Evolutionary conservation across 2,329 filamentous ascomycete genomes (phyloP), one percentile per base, ranked within the genome.

Genomic region (Penicillium sp.): DNA sequence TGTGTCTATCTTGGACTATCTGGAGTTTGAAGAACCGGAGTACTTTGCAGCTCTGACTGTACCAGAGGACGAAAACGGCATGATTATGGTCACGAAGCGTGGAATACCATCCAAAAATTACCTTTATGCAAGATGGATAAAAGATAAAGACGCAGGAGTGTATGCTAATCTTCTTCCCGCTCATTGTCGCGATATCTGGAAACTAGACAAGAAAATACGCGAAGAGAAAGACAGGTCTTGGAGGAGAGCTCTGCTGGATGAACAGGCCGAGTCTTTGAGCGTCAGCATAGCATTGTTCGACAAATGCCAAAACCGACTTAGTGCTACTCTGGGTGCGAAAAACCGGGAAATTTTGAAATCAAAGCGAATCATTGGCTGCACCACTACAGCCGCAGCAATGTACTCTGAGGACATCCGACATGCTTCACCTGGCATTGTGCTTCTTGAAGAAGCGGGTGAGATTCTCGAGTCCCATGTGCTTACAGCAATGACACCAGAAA

Each of bases 391-490:
- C 0, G 88, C 88, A 0, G 86, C 89, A 0, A 90, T 80, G 72
- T 82, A 88, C 50, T 73, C 78, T 0, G 72, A 80, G 0, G 75
- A 83, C 1, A 79, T 91, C 9, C 79, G 79, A 5, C 75, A 79
- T 0, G 82, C 82, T 0, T 70, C 74, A 0, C 86, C 87, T 0
- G 84, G 85, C 1, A 77, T 89, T 3, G 71, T 90, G 1, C 67
- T 92, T 0, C 83, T 90, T 0, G 89, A 91, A 69, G 89, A 91
- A 70, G 89, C 88, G 0, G 89, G 87, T 1, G 88, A 91, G 61
- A 89, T 91, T 4, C 76, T 90, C 0, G 89, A 91, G 69, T 80
- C 81, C 2, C 88, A 91, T 62, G 77, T 89, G 2, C 71, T 91
- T 0, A 83, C 88, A 0, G 82, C 88, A 0, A 65, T 91, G 56